Base-by-base conservation (phyloP, 176 grass and related monocot species). In the Aegilops longissima region DNA sequence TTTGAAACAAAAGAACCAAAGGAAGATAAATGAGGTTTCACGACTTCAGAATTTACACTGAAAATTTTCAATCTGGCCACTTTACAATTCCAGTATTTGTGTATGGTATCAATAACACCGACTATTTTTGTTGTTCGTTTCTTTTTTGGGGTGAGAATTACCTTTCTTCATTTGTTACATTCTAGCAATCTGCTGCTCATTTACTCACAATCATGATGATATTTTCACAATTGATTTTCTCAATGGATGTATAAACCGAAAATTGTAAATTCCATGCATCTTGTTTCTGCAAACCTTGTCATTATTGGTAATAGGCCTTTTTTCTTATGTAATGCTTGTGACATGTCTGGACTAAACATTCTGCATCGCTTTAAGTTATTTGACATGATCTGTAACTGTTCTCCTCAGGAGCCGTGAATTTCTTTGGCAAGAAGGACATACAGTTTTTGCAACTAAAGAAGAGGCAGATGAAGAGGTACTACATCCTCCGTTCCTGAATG, bases 371-470 rank as follows among this genome's bases (percentile, higher is more conserved):
- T 42, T 17, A 18, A 29, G 27, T 75, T 51, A 9, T 51, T 30
- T 76, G 25, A 76, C 25, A 20, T 27, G 8, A 45, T 86, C 12
- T 83, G 34, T 12, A 76, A 68, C 31, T 64, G 44, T 61, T 82
- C 2, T 66, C 82, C 2, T 66, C 82, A 98, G 96, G 96, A 98
- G 96, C 84, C 90, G 92, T 76, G 96, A 98, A 66, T 98, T 98
- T 92, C 92, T 98, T 51, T 96, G 96, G 96, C 96, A 98, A 90
- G 93, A 98, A 88, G 93, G 96, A 1, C 96, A 98, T 83, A 98
- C 96, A 86, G 96, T 94, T 86, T 98, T 94, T 86, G 93, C 93
- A 20, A 91, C 93, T 47, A 93, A 98, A 91, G 96, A 90, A 84
- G 96, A 98, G 84, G 93, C 96, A 80, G 96, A 96, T 56, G 84